Base-by-base conservation (phyloP, 2,329 filamentous ascomycete species). In the Talaromyces verruculosus region DNA sequence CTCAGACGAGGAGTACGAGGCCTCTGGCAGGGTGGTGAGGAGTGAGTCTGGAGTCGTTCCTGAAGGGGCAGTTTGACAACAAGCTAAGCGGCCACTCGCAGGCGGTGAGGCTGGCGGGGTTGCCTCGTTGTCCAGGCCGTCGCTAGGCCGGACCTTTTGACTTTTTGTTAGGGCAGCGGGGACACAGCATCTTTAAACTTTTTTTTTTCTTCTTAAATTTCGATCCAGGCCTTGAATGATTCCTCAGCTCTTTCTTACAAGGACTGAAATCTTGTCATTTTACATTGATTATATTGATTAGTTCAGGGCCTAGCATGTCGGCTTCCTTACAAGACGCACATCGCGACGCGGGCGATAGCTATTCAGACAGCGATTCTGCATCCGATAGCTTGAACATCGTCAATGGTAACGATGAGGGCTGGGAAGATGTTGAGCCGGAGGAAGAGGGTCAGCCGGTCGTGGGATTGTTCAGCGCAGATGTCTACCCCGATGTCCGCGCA, bases 401-500 rank as follows among this genome's bases (percentile, higher is more conserved):
- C 53, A 78, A 81, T 59, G 78, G 81, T 53, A 76, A 79, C 49
- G 83, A 85, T 66, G 83, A 85, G 69, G 83, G 83, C 35, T 86
- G 84, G 84, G 80, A 85, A 74, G 84, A 86, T 75, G 78, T 84
- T 39, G 89, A 91, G 71, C 81, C 84, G 5, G 89, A 91, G 65
- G 81, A 84, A 61, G 85, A 89, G 71, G 82, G 86, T 63, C 85
- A 89, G 30, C 79, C 84, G 22, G 83, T 92, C 65, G 82, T 90
- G 59, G 91, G 89, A 22, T 81, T 93, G 39, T 85, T 93, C 68
- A 88, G 89, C 70, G 84, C 88, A 65, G 81, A 84, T 67, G 85
- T 87, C 43, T 93, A 92, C 73, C 78, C 85, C 7, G 86, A 88
- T 72, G 84, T 88, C 41, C 76, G 78, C 33, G 82, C 84, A 22